Base-by-base conservation (phyloP, 1,139 yeast genomes). In the Neolecta irregularis region DNA sequence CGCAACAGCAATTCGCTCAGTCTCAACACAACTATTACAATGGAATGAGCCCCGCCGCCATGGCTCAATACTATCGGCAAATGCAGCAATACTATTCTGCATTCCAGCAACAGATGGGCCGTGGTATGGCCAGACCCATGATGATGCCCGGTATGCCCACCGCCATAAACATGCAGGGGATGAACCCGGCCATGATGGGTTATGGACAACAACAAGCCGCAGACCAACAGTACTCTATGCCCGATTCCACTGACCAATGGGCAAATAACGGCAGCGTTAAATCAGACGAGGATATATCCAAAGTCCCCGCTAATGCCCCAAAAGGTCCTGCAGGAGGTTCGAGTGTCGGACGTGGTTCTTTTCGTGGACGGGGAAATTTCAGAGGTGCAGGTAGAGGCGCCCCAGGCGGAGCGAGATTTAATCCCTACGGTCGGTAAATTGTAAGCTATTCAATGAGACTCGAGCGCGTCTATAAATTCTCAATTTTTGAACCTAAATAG, bases 51-150 rank as follows among this genome's bases (percentile, higher is more conserved):
- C 88, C 91, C 4, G 80, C 78, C 45, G 74, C 77, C 68, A 75
- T 80, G 80, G 74, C 75, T 36, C 93, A 80, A 50, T 85, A 83
- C 55, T 78, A 83, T 71, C 81, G 73, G 55, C 69, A 75, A 52
- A 73, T 79, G 81, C 85, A 75, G 56, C 79, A 75, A 47, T 79
- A 77, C 52, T 69, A 73, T 67, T 63, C 60, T 40, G 76, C 71
- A 49, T n/a, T n/a, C n/a, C 68, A 72, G 55, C 74, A 69, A 44
- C 67, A 64, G 43, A 39, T 41, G 43, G 37, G 51, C 40, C 34
- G 38, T 5, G 39, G 38, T 17, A 33, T 33, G 32, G 30, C 54
- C 57, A 61, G 54, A 41, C 58, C 55, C 38, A 51, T 53, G 53
- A 53, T 55, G 58, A 44, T 41, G 40, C 41, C 17, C 22, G 11